These are phyloP conservation scores for Sarcodon aspratus DNA, from an alignment of 768 basidiomycete species.

Conservation along the genomic window DNA sequence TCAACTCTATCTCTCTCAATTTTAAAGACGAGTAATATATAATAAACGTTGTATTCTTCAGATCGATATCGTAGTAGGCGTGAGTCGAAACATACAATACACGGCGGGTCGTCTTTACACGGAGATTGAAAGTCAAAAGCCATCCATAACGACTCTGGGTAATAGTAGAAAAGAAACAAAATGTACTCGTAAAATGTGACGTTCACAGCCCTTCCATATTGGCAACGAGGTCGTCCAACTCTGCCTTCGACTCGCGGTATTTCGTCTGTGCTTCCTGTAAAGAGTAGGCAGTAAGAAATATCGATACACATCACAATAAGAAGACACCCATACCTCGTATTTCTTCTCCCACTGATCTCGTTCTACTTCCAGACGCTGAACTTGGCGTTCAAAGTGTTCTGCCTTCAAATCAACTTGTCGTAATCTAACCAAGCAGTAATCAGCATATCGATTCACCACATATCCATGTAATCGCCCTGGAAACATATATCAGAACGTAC, in stretches of 20 bases:
- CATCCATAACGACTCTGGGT: background rate
- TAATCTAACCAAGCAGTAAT: constrained; percentile 39
- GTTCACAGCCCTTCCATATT: constrained; percentile 46
- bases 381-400: constrained; percentile 93
- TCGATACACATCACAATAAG: background rate
- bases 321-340: constrained; percentile 57
- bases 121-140: background rate
- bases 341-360: constrained; percentile 92
- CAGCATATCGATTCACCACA: constrained; percentile 1
- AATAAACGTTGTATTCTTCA: constrained; percentile 5
- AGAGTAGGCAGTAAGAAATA: background rate
- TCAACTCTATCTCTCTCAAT: constrained; percentile 80
- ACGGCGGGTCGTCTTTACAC: background rate
- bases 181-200: background rate
- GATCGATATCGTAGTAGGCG: constrained; percentile 3
- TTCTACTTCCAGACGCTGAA: constrained; percentile 79
- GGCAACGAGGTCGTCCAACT: constrained; percentile 73
- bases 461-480: background rate
- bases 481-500: constrained; percentile 36
- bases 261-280: constrained; percentile 60
- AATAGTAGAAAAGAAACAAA: constrained; percentile 1
- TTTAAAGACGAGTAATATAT: constrained; percentile 42
- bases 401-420: constrained; percentile 97
- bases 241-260: constrained; percentile 61
- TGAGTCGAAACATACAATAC: background rate